Percentiles rank a stretch among this genome's conserved stretches.
Evolutionary conservation across 2,329 filamentous ascomycete species (phyloP).

Genomic region (Aureobasidium subglaciale): DNA sequence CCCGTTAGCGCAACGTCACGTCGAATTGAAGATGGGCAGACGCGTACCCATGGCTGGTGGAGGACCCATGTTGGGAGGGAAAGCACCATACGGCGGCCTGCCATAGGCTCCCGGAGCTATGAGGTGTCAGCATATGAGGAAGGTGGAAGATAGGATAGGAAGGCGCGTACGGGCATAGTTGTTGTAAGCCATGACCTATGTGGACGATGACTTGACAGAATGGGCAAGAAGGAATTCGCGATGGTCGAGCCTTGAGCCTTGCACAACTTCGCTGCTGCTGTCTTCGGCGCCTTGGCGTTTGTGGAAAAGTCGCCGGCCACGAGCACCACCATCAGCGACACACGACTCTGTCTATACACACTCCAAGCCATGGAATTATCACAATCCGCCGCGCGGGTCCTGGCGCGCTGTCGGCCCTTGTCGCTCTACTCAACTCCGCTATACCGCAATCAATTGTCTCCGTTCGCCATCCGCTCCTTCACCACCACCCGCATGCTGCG

Average conservation of each 20-base stretch:
- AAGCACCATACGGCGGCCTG: slow-evolving; percentile 52
- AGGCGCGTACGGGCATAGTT: slow-evolving; percentile 22
- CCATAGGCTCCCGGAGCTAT: slow-evolving; percentile 57
- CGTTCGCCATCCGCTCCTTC: slow-evolving; percentile 19
- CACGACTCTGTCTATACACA: not conserved
- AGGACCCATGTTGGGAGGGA: slow-evolving; percentile 59
- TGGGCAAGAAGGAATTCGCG: not conserved
- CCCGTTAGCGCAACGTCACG: not conserved
- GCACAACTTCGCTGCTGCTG: not conserved
- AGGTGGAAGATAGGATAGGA: not conserved
- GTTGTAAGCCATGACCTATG: slow-evolving; percentile 28
- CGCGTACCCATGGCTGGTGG: slow-evolving; percentile 75
- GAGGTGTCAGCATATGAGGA: not conserved
- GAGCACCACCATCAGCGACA: not conserved
- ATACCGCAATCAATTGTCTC: slow-evolving; percentile 19
- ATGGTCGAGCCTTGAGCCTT: not conserved
- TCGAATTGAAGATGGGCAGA: not conserved
- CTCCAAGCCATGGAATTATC: slow-evolving; percentile 25
- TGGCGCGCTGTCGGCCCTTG: slow-evolving; percentile 23
- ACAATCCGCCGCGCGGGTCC: slow-evolving; percentile 23
- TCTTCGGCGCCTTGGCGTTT: slow-evolving; percentile 11
- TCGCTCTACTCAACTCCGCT: slow-evolving; percentile 19
- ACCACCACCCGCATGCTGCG: slow-evolving; percentile 17
- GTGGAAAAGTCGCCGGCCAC: slow-evolving; percentile 11
- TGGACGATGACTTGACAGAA: not conserved